These are phyloP conservation scores for Ceratocystis variospora DNA, from an alignment of 2,329 filamentous ascomycete genomes.

Conservation along the genomic window DNA sequence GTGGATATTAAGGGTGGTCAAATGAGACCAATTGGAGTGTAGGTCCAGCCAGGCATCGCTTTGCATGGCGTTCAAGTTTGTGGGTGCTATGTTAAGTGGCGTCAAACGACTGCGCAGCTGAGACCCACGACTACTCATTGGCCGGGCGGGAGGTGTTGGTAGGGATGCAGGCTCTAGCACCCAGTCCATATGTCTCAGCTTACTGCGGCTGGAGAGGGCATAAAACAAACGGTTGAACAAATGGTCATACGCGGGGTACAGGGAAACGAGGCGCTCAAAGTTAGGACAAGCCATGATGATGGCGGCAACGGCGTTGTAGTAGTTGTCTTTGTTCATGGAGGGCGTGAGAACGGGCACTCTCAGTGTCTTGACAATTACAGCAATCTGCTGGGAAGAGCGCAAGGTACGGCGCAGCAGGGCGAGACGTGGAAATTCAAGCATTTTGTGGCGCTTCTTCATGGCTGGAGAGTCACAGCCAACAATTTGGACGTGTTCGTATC, in stretches of 20 bases:
- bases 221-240: slow-evolving; percentile 44
- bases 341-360: slow-evolving; percentile 40
- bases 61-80: slow-evolving; percentile 27
- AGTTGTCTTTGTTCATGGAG: slow-evolving; percentile 33
- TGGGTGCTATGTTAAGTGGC: slow-evolving; percentile 20
- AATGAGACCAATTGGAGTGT: slow-evolving; percentile 41
- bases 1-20: slow-evolving; percentile 45
- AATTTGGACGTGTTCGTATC: slow-evolving; percentile 46
- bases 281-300: slow-evolving; percentile 53
- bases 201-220: slow-evolving; percentile 42
- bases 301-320: slow-evolving; percentile 45
- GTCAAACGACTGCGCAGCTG: slow-evolving; percentile 14
- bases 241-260: slow-evolving; percentile 41
- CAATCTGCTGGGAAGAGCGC: slow-evolving; percentile 38
- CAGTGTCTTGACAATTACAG: slow-evolving; percentile 41
- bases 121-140: slow-evolving; percentile 26
- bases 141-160: slow-evolving; percentile 21
- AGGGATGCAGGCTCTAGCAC: slow-evolving; percentile 32
- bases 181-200: slow-evolving; percentile 47
- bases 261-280: slow-evolving; percentile 44
- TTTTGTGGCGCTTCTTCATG: slow-evolving; percentile 45
- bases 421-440: slow-evolving; percentile 38
- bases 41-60: slow-evolving; percentile 35
- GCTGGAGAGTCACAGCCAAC: slow-evolving; percentile 41
- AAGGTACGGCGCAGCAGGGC: slow-evolving; percentile 45